Percentiles rank a stretch among this genome's conserved stretches.
phyloP scores from a whole-genome alignment of 352 stramenopile species.

The Globisporangium cederbergense region DNA sequence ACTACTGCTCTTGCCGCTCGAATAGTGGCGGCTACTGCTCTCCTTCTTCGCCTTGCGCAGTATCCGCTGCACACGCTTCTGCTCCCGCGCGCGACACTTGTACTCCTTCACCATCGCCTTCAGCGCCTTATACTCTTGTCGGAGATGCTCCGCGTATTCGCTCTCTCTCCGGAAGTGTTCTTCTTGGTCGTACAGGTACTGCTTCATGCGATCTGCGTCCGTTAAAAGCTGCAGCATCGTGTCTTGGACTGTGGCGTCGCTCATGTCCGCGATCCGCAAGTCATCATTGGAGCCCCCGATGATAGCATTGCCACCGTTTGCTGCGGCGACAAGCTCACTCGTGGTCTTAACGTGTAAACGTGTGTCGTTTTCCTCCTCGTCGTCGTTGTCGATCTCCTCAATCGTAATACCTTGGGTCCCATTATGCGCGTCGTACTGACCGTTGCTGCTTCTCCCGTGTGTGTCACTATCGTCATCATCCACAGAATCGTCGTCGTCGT shows the following conservation, averaged over 20 bases:
- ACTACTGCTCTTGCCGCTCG: constrained; percentile 8
- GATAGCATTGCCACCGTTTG: not conserved
- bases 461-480: constrained; percentile 1
- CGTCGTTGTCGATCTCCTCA: constrained; percentile 18
- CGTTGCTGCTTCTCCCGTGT: constrained; percentile 3
- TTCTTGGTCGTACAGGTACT: constrained; percentile 34
- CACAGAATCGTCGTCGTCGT: not conserved
- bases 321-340: not conserved
- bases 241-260: constrained; percentile 30
- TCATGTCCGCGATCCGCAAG: constrained; percentile 5
- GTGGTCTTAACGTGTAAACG: not conserved
- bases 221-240: constrained; percentile 26
- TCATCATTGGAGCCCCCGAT: not conserved
- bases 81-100: constrained; percentile 30
- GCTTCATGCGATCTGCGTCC: constrained; percentile 30
- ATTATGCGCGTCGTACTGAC: constrained; percentile 1
- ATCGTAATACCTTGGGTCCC: not conserved
- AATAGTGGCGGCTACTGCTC: constrained; percentile 6
- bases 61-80: constrained; percentile 30
- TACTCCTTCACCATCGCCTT: constrained; percentile 36
- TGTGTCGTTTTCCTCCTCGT: not conserved
- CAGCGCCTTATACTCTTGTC: constrained; percentile 39
- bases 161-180: constrained; percentile 27
- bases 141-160: constrained; percentile 24
- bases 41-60: constrained; percentile 24